Conservation (phyloP, 176 grass and related monocot genomes). For the Echinochloa phyllopogon region DNA sequence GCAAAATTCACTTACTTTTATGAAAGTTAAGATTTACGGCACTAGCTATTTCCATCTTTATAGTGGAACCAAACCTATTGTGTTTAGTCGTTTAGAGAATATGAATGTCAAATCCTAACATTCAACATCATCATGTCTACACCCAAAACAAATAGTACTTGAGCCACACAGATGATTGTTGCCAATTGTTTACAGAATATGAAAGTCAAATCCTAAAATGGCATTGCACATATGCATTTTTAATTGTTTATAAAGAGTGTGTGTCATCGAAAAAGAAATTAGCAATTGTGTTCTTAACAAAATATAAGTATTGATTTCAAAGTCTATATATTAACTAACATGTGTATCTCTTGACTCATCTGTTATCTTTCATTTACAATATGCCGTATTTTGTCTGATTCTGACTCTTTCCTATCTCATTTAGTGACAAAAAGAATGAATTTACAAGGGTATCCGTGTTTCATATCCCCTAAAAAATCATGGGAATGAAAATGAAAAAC, state of each 20-base stretch:
- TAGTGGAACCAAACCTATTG: background rate
- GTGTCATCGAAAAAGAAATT: too few relatives aligned
- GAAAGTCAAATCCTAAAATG: background rate
- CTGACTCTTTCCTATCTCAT: background rate
- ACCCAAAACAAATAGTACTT: too few relatives aligned
- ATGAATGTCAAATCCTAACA: background rate
- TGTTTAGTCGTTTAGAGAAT: background rate
- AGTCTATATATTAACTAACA: background rate
- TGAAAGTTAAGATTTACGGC: background rate
- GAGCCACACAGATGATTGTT: too few relatives aligned
- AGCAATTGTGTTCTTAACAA: too few relatives aligned
- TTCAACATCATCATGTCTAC: background rate
- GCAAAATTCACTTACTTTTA: background rate
- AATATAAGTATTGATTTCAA: background rate
- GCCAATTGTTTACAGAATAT: too few relatives aligned
- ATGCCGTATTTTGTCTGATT: background rate
- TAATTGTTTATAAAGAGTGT: background rate
- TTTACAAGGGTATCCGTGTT: conserved; percentile 29
- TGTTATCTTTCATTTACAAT: conserved; percentile 6
- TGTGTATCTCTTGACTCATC: background rate
- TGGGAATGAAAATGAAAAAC: conserved; percentile 36
- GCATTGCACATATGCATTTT: background rate
- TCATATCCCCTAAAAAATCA: conserved; percentile 54
- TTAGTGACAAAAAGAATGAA: conserved; percentile 30
- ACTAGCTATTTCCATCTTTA: background rate